A percentile compares a stretch with the other conserved stretches of the same genome.
phyloP scores from a whole-genome alignment of 2,329 filamentous ascomycete species.

The Paracoccidioides lutzii region DNA sequence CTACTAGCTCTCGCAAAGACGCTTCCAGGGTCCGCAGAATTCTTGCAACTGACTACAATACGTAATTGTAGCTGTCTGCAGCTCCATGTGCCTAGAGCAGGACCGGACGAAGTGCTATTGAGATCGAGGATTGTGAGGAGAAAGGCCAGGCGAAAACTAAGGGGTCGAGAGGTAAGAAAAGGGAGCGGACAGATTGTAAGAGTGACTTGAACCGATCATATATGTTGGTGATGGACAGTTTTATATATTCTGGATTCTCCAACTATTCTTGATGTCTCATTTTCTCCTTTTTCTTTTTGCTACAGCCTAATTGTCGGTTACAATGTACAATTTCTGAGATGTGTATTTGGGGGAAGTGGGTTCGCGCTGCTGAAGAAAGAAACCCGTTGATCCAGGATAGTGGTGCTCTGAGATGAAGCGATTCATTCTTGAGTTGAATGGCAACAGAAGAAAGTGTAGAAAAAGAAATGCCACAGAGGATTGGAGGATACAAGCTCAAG shows the following conservation, averaged over 20 bases:
- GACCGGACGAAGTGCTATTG: slow-evolving; percentile 1
- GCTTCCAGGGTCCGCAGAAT: slow-evolving; percentile 9
- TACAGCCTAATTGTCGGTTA: background rate
- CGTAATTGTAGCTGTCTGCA: slow-evolving; percentile 10
- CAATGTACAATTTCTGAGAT: background rate
- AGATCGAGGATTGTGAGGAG: background rate
- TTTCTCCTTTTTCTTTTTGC: background rate
- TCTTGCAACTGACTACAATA: slow-evolving; percentile 6
- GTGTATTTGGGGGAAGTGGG: background rate
- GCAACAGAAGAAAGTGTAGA: background rate
- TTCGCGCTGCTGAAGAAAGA: background rate
- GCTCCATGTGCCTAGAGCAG: slow-evolving; percentile 12
- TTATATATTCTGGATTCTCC: background rate
- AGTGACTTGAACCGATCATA: background rate
- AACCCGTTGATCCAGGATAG: background rate
- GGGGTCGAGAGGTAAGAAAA: background rate
- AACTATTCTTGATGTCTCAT: background rate
- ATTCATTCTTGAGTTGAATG: background rate
- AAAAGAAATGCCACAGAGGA: background rate
- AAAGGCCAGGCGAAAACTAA: background rate
- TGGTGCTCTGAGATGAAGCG: background rate
- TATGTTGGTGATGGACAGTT: too few relatives aligned
- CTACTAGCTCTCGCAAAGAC: slow-evolving; percentile 22
- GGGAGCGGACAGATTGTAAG: background rate
- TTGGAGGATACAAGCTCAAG: background rate